A percentile compares a stretch with the other conserved stretches of the same genome.
Evolutionary conservation across 345 rosid species (phyloP).

Genomic region (Camelina sativa): DNA sequence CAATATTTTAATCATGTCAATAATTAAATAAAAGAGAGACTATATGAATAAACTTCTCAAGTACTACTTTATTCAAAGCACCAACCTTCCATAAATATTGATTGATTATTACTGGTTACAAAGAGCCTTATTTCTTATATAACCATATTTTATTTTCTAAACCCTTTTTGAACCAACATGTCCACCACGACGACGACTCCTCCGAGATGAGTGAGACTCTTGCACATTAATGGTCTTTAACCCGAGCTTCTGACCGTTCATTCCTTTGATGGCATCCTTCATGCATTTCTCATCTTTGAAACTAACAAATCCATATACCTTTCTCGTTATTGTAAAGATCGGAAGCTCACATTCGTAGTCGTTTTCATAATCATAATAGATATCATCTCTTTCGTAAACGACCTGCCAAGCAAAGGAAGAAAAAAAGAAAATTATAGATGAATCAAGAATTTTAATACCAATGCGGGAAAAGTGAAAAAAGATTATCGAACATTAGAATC

Average conservation of each 20-base stretch:
- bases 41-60: too few species aligned
- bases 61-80: too few species aligned
- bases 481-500: background rate
- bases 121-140: too few species aligned
- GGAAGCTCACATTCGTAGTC: background rate
- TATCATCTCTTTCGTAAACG: background rate
- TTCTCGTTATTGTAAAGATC: background rate
- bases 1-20: too few species aligned
- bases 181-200: background rate
- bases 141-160: background rate
- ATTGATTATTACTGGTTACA: too few species aligned
- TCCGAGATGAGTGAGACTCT: background rate
- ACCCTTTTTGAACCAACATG: background rate
- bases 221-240: background rate
- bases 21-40: too few species aligned
- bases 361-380: background rate
- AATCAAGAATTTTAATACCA: background rate
- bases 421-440: background rate
- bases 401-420: background rate
- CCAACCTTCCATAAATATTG: background rate
- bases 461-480: background rate
- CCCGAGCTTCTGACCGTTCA: background rate
- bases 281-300: background rate
- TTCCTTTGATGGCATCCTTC: background rate
- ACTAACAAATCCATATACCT: constrained; percentile 1